Evolutionary conservation across 2,329 filamentous ascomycete genomes (phyloP).

Genomic region (Neonectria faginata): DNA sequence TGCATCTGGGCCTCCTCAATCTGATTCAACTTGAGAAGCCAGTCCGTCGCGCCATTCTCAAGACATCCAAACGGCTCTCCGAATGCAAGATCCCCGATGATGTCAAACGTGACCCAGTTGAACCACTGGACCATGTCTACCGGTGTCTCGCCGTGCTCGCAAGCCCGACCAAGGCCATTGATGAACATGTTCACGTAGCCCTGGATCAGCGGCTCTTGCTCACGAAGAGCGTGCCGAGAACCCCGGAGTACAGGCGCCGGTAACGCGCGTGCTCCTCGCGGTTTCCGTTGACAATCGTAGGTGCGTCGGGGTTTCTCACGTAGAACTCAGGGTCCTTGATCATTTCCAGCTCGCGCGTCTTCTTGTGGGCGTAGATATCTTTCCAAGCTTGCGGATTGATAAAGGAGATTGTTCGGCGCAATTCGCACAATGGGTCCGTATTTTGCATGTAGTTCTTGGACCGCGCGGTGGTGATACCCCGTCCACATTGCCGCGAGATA

Average conservation of each 20-base stretch:
- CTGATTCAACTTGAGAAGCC: constrained; percentile 31
- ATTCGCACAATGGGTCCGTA: constrained; percentile 28
- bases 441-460: constrained; percentile 24
- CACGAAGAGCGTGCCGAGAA: constrained; percentile 25
- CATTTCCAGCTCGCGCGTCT: constrained; percentile 21
- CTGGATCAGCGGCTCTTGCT: constrained; percentile 25
- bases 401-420: constrained; percentile 26
- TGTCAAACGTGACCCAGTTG: constrained; percentile 27
- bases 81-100: constrained; percentile 27
- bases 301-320: constrained; percentile 22
- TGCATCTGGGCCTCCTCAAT: constrained; percentile 32
- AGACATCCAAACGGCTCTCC: constrained; percentile 29
- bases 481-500: constrained; percentile 18
- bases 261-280: constrained; percentile 26
- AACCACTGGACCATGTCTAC: constrained; percentile 30
- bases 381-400: constrained; percentile 30
- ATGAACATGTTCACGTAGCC: constrained; percentile 25
- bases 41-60: constrained; percentile 25
- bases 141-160: constrained; percentile 17
- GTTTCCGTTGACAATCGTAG: constrained; percentile 24
- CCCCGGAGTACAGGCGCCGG: constrained; percentile 24
- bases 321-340: constrained; percentile 21
- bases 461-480: constrained; percentile 9
- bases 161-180: constrained; percentile 4
- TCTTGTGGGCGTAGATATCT: constrained; percentile 28